Base-by-base conservation (phyloP, 1,284 basidiomycete genomes). In the Cutaneotrichosporon sp. region DNA sequence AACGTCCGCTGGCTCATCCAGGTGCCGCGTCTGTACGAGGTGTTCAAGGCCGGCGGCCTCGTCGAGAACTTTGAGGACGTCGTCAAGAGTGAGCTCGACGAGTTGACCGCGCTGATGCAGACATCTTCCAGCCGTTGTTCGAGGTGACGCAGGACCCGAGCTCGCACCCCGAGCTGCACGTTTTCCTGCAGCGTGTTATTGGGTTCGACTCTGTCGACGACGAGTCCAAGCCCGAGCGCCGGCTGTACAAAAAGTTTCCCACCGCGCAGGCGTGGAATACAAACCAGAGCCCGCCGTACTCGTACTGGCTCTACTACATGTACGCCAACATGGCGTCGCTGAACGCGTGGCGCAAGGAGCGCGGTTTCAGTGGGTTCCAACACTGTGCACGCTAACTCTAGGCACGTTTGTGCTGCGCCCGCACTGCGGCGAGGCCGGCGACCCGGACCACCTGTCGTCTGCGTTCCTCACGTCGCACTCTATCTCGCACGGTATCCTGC, bases 1-100 rank as follows among this genome's bases (percentile, higher is more conserved):
- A 98, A 99, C 68, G 90, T 98, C 33, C 83, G 96, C 48, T 98
- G 96, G 96, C 82, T 98, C 48, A 88, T 99, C 64, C 96, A 98
- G 74, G 81, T 98, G 13, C 96, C 96, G 3, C 85, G 96, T 2
- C 74, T 99, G 56, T 99, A 98, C 77, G 88, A 96, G 64, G 84
- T 98, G 18, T 99, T 96, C 81, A 97, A 96, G 71, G 83, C 85
- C 43, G 90, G 85, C 60, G 90, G 89, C 0, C 84, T 86, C 0
- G 81, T 98, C 36, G 69, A 84, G 30, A 93, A 85, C 17, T 99
- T 97, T 63, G 88, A 94, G 68, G 90, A 97, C 65, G 83, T 99
- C 54, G 83, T 99, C 35, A 78, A 77, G 39, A 96, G 92, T 94
- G 60, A 62, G 89, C 80, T 30, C n/a, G 4, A 17, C 34, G 10